Percentiles rank a stretch among this genome's conserved stretches.
These are phyloP conservation scores for Claviceps digitariae DNA, from an alignment of 2,329 filamentous ascomycete genomes.

Conservation along the genomic window DNA sequence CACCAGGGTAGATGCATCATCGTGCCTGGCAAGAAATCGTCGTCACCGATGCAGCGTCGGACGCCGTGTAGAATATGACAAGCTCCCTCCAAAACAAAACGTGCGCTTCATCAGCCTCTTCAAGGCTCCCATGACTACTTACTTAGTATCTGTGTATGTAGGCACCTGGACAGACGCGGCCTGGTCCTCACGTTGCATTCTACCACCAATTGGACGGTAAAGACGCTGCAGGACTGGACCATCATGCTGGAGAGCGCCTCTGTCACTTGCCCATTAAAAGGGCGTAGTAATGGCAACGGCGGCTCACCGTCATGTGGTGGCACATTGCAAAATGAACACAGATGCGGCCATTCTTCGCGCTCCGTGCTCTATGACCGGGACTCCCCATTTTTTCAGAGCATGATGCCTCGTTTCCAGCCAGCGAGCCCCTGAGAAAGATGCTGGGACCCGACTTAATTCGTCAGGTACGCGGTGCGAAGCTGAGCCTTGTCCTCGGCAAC, in stretches of 20 bases:
- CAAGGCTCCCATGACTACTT: neutral
- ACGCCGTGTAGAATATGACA: neutral
- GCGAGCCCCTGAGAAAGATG: neutral
- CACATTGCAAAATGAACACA: neutral
- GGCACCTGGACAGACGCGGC: neutral
- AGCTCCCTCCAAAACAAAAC: neutral
- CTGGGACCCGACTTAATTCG: neutral
- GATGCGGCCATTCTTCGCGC: neutral
- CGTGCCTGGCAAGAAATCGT: neutral
- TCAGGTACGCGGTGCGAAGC: neutral
- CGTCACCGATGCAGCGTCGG: neutral
- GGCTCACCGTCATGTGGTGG: slow-evolving; percentile 2
- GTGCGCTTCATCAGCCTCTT: neutral
- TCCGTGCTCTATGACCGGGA: neutral
- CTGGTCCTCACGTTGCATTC: neutral
- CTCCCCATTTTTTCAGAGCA: neutral
- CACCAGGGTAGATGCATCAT: neutral
- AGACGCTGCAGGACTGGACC: neutral
- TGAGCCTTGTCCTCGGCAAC: neutral
- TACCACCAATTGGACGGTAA: neutral
- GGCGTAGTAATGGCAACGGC: neutral
- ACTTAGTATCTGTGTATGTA: no score
- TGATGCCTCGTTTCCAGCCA: neutral
- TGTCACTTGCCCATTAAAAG: neutral
- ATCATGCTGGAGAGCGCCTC: neutral